Percentiles rank a stretch among this genome's conserved stretches.
Evolutionary conservation across 2,329 filamentous ascomycete species (phyloP).

Genomic region (Xylaria hypoxylon): DNA sequence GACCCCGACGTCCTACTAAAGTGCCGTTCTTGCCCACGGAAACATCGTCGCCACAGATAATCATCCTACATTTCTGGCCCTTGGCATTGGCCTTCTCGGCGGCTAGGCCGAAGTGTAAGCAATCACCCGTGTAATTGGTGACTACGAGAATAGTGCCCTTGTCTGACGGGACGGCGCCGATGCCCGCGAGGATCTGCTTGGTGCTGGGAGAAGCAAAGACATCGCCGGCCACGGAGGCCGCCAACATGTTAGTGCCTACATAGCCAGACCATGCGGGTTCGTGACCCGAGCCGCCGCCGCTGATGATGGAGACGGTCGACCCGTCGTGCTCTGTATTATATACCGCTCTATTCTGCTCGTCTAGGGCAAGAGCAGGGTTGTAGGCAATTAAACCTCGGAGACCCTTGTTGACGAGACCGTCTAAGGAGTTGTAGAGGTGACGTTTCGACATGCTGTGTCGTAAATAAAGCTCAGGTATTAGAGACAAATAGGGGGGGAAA

Average conservation of each 20-base stretch:
- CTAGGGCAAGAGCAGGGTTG: slow-evolving; percentile 63
- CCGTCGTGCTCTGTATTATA: slow-evolving; percentile 60
- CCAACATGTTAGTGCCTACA: slow-evolving; percentile 71
- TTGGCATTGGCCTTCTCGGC: slow-evolving; percentile 67
- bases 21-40: slow-evolving; percentile 69
- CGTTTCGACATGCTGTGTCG: slow-evolving; percentile 60
- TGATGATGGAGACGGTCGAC: slow-evolving; percentile 63
- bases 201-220: slow-evolving; percentile 74
- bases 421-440: slow-evolving; percentile 64
- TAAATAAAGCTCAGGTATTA: slow-evolving; percentile 10
- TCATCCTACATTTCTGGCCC: slow-evolving; percentile 66
- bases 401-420: slow-evolving; percentile 65
- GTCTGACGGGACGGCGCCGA: slow-evolving; percentile 65
- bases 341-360: slow-evolving; percentile 64
- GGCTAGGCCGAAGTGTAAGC: slow-evolving; percentile 70
- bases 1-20: slow-evolving; percentile 70
- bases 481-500: slow-evolving; percentile 3
- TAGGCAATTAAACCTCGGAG: slow-evolving; percentile 65
- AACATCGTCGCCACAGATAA: slow-evolving; percentile 74
- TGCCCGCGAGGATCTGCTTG: slow-evolving; percentile 70
- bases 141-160: slow-evolving; percentile 70
- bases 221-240: slow-evolving; percentile 70
- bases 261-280: slow-evolving; percentile 74
- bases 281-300: slow-evolving; percentile 68
- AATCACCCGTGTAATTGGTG: slow-evolving; percentile 74